phyloP scores from a whole-genome alignment of 371 early-diverging fungal genomes.

The Syncephalastrum sp. region DNA sequence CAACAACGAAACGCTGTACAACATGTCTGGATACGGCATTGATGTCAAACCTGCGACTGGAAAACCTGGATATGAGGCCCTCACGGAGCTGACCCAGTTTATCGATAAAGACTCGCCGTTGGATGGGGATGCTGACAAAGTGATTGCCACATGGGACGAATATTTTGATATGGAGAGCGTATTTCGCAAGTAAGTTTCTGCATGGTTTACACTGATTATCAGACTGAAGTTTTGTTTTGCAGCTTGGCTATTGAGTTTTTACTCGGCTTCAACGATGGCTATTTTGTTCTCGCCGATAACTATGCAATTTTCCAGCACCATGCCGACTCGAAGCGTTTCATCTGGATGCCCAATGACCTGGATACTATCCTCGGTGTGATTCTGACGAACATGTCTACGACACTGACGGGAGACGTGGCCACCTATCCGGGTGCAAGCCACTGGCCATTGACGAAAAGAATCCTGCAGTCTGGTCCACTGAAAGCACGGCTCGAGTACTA shows the following conservation, averaged over 20 bases:
- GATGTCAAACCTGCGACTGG: conserved; percentile 21
- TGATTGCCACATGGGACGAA: conserved; percentile 24
- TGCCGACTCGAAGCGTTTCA: too few relatives aligned
- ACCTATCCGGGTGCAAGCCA: too few relatives aligned
- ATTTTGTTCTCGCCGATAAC: too few relatives aligned
- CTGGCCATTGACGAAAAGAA: conserved; percentile 13
- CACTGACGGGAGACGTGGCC: too few relatives aligned
- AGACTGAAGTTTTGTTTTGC: too few relatives aligned
- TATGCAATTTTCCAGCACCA: too few relatives aligned
- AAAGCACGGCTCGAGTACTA: conserved; percentile 27
- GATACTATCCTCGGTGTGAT: too few relatives aligned
- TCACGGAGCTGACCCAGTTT: conserved; percentile 34
- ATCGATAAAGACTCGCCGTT: conserved; percentile 22
- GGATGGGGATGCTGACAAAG: neutral
- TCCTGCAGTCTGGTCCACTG: conserved; percentile 19
- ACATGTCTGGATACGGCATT: conserved; percentile 21
- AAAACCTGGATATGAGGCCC: conserved; percentile 4
- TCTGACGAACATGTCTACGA: too few relatives aligned
- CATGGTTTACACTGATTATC: too few relatives aligned
- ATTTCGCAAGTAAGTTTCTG: conserved; percentile 27
- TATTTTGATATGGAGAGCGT: conserved; percentile 30
- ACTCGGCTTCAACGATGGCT: too few relatives aligned
- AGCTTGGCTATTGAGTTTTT: too few relatives aligned
- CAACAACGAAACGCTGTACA: conserved; percentile 21
- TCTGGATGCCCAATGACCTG: too few relatives aligned